Base-by-base conservation (phyloP, 768 basidiomycete species). In the Fomitopsis serialis region DNA sequence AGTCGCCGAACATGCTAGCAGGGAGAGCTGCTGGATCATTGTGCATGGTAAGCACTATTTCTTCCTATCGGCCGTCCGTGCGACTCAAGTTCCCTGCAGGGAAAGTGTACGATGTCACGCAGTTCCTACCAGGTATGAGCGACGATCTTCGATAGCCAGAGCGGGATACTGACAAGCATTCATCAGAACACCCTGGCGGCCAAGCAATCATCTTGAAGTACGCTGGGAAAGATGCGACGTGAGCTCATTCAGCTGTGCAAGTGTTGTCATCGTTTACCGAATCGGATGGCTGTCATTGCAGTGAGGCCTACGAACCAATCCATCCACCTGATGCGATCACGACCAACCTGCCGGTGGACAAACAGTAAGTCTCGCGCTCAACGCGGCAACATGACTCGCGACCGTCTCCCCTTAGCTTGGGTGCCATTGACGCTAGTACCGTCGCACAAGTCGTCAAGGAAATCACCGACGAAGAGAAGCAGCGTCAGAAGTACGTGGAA, bases 271-370 rank as follows among this genome's bases (percentile, higher is more conserved):
- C 29, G 29, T n/a, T n/a, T n/a, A n/a, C n/a, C n/a, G 11, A 32
- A 32, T 32, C 29, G 29, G 29, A 32, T 32, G 29, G 29, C 29
- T 17, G n/a, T 2, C 8, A 4, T 43, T 11, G 40, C 54, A 70
- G 68, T 1, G 66, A 61, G 59, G 90, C 88, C 68, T 93, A 93
- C 58, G 92, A 92, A 25, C 89, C 89, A 1, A 91, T 97, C 51
- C 94, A 97, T 63, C 93, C 94, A 7, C 92, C 81, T 40, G 86
- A 85, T 67, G 89, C 79, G 48, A 92, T 89, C 57, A 85, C 81
- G 13, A 84, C 81, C 21, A 82, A 93, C 65, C 72, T 94, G 25
- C 86, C 87, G 4, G 75, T 74, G 19, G 87, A 93, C 55, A 95
- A 94, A 66, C 90, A 93, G 70, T 69, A 48, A 45, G 66, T 51